These are phyloP conservation scores for Sugiyamaella grinbergsii DNA, from an alignment of 1,139 yeast species.

Conservation along the genomic window DNA sequence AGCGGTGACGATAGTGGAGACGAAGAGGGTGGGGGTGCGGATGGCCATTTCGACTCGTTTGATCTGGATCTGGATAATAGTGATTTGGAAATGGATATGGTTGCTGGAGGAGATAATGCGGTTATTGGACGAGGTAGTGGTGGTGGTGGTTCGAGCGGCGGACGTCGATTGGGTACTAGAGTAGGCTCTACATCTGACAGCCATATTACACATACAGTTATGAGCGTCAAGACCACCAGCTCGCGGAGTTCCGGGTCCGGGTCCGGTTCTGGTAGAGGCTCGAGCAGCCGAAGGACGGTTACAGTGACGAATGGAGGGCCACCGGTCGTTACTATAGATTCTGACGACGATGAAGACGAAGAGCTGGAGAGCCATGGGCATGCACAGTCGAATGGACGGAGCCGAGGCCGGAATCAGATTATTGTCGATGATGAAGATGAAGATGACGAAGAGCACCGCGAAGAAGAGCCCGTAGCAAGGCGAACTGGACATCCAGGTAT, in stretches of 20 bases:
- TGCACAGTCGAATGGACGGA: neutral
- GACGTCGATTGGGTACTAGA: neutral
- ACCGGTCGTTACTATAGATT: neutral
- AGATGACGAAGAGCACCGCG: neutral
- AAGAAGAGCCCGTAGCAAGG: neutral
- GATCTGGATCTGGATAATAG: slow-evolving; percentile 1
- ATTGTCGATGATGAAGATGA: neutral
- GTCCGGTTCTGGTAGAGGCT: neutral
- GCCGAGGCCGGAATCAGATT: neutral
- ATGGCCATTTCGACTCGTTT: slow-evolving; percentile 6
- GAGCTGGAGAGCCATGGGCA: too few species aligned
- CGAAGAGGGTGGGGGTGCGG: too few species aligned
- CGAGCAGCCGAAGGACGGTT: neutral
- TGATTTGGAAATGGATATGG: slow-evolving; percentile 12
- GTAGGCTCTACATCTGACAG: too few species aligned
- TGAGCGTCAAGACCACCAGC: neutral
- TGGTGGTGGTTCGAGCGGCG: neutral
- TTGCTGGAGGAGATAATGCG: slow-evolving; percentile 5
- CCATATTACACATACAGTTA: neutral
- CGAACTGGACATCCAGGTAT: neutral
- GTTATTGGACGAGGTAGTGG: slow-evolving; percentile 11
- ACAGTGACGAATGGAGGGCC: neutral
- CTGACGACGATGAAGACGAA: slow-evolving; percentile 5
- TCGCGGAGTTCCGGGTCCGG: neutral
- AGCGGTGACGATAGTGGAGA: too few species aligned